A percentile compares a stretch with the other conserved stretches of the same genome.
phyloP scores from a whole-genome alignment of 2,329 filamentous ascomycete species.

The Talaromyces sp. region DNA sequence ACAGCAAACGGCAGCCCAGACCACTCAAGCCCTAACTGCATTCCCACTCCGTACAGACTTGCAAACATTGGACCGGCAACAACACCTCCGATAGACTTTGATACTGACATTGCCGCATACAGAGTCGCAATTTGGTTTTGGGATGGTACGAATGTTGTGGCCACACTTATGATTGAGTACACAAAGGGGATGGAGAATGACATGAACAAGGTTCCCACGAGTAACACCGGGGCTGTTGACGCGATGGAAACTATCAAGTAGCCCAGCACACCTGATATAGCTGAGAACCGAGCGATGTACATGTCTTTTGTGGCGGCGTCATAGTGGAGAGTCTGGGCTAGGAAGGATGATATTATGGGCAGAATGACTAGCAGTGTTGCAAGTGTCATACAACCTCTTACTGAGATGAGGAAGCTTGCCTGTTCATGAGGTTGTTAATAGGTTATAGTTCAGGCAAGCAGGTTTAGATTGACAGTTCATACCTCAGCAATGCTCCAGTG shows the following conservation, averaged over 20 bases:
- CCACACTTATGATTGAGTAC: conserved; percentile 23
- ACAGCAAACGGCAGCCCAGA: conserved; percentile 26
- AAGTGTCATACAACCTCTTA: conserved; percentile 22
- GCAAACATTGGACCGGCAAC: conserved; percentile 26
- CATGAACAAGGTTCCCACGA: conserved; percentile 21
- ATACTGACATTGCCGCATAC: conserved; percentile 25
- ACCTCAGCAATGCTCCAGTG: conserved; percentile 26
- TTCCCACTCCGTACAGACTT: conserved; percentile 21
- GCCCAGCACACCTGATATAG: conserved; percentile 21
- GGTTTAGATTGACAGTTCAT: conserved; percentile 5
- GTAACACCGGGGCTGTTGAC: conserved; percentile 16
- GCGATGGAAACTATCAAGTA: conserved; percentile 19
- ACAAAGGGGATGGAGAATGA: conserved; percentile 24
- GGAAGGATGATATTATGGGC: conserved; percentile 18
- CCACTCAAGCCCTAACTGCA: conserved; percentile 25
- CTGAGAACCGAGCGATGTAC: conserved; percentile 19
- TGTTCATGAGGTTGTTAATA: conserved; percentile 3
- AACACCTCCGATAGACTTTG: conserved; percentile 20
- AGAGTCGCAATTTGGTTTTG: conserved; percentile 25
- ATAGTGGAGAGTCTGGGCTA: conserved; percentile 18
- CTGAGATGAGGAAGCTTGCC: conserved; percentile 27
- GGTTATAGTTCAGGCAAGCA: conserved; percentile 6
- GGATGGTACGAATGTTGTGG: conserved; percentile 22
- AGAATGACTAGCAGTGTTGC: conserved; percentile 22
- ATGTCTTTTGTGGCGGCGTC: conserved; percentile 21